Conservation (phyloP, 78 protist species). For the Dictyostelium brefeldianum region DNA sequence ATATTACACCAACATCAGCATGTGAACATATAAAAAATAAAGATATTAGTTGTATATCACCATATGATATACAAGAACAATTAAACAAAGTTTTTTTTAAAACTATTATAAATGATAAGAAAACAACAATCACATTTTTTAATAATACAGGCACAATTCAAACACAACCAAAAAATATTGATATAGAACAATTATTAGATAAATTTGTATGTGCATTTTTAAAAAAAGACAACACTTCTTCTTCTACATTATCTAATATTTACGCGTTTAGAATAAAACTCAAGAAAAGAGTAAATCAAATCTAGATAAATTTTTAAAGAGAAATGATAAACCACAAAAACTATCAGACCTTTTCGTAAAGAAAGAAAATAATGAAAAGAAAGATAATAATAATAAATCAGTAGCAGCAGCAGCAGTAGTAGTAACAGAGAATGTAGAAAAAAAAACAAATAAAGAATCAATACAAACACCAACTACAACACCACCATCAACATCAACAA, state of each 20-base stretch:
- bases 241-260: too few relatives aligned
- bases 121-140: not conserved
- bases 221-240: too few relatives aligned
- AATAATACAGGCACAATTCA: not conserved
- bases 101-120: not conserved
- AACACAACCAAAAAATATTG: constrained; percentile 17
- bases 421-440: too few relatives aligned
- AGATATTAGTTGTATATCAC: not conserved
- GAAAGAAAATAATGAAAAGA: constrained; percentile 19
- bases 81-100: not conserved
- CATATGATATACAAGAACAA: not conserved
- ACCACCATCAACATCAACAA: not conserved
- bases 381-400: constrained; percentile 12
- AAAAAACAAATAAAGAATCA: not conserved
- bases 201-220: not conserved
- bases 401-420: constrained; percentile 3
- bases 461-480: not conserved
- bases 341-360: constrained; percentile 12
- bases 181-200: constrained; percentile 20
- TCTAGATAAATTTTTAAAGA: not conserved
- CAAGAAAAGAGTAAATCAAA: not conserved
- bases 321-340: constrained; percentile 20
- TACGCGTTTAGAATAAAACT: too few relatives aligned
- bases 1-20: not conserved
- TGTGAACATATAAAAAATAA: not conserved